A percentile compares a stretch with the other conserved stretches of the same genome.
Conservation (phyloP, 2,329 filamentous ascomycete genomes). For the Colletotrichum viniferum region DNA sequence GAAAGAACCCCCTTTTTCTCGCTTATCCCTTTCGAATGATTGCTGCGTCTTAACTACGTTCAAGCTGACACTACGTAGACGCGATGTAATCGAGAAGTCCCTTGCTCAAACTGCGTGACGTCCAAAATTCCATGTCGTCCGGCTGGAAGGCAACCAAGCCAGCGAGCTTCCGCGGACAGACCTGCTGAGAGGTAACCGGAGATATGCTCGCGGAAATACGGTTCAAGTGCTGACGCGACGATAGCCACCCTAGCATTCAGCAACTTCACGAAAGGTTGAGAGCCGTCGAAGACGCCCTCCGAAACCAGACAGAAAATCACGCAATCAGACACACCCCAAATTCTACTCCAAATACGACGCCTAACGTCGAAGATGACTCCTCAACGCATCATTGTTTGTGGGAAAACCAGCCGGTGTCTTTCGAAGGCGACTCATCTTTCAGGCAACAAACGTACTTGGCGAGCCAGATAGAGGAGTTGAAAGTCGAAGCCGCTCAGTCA, state of each 20-base stretch:
- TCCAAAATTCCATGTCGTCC: constrained; percentile 24
- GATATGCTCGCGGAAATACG: background rate
- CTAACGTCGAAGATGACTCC: background rate
- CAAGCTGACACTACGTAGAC: constrained; percentile 4
- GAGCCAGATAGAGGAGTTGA: constrained; percentile 14
- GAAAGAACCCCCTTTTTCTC: background rate
- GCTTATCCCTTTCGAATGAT: background rate
- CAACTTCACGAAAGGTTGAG: constrained; percentile 17
- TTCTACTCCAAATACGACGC: background rate
- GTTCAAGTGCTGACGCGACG: background rate
- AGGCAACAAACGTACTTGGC: constrained; percentile 17
- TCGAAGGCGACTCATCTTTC: constrained; percentile 21
- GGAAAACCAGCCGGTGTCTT: background rate
- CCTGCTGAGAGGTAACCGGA: background rate
- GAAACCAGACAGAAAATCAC: background rate
- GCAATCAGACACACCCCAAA: background rate
- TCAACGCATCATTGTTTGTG: background rate
- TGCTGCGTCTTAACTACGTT: background rate
- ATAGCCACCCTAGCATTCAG: background rate
- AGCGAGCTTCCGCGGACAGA: background rate
- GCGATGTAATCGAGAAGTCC: constrained; percentile 23
- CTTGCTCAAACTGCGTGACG: constrained; percentile 26
- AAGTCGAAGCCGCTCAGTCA: background rate
- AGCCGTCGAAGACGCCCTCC: constrained; percentile 15
- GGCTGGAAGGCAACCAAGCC: background rate